These are phyloP conservation scores for Ophiognomonia clavigignenti-juglandacearum DNA, from an alignment of 2,329 filamentous ascomycete species.

Conservation along the genomic window DNA sequence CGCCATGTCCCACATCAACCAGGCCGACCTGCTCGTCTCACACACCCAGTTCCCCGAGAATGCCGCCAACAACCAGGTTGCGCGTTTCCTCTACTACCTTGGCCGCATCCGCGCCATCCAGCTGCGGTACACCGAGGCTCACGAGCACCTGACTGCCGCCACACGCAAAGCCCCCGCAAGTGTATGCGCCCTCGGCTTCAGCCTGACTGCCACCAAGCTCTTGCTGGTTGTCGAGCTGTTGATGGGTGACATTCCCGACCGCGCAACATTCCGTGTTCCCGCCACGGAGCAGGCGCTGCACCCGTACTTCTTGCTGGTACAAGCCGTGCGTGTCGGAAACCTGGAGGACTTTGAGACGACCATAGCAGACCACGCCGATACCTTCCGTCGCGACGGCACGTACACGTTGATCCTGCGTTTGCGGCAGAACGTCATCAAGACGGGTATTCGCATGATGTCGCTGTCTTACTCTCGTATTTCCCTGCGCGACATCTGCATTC, in stretches of 20 bases:
- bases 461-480: slow-evolving; percentile 97
- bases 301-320: slow-evolving; percentile 90
- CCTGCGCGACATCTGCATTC: slow-evolving; percentile 93
- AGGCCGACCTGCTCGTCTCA: slow-evolving; percentile 91
- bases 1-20: slow-evolving; percentile 90
- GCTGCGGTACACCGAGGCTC: slow-evolving; percentile 92
- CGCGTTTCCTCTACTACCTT: slow-evolving; percentile 94
- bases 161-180: slow-evolving; percentile 93
- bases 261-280: slow-evolving; percentile 86
- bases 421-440: slow-evolving; percentile 98
- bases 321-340: slow-evolving; percentile 94
- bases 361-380: slow-evolving; percentile 73
- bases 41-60: slow-evolving; percentile 94
- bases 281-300: slow-evolving; percentile 81
- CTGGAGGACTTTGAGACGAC: slow-evolving; percentile 87
- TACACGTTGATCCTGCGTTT: slow-evolving; percentile 93
- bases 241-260: slow-evolving; percentile 98
- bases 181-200: slow-evolving; percentile 85
- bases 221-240: slow-evolving; percentile 91
- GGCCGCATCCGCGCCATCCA: slow-evolving; percentile 95
- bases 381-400: slow-evolving; percentile 89
- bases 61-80: slow-evolving; percentile 96
- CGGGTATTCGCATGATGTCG: slow-evolving; percentile 98
- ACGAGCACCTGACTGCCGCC: slow-evolving; percentile 87
- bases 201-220: slow-evolving; percentile 95